Conservation (phyloP, 768 basidiomycete genomes). For the Clavaria fumosa region DNA sequence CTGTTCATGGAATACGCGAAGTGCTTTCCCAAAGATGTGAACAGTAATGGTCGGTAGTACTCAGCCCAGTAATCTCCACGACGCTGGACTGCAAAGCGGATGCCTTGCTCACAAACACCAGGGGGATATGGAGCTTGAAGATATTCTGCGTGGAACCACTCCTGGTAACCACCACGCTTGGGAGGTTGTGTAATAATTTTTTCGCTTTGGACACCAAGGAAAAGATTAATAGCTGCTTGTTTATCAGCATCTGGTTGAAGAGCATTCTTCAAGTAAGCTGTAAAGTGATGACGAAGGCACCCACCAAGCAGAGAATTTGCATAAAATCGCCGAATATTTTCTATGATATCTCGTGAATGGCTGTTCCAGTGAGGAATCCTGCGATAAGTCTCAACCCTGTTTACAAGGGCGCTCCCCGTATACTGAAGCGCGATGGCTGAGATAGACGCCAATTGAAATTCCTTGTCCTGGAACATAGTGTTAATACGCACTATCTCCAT, state of each 20-base stretch:
- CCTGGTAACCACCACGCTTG: conserved; percentile 57
- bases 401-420: conserved; percentile 91
- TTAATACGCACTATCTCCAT: conserved; percentile 74
- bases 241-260: conserved; percentile 87
- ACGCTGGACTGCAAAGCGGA: conserved; percentile 42
- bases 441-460: neutral
- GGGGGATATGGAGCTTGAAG: conserved; percentile 53
- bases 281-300: conserved; percentile 5
- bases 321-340: conserved; percentile 89
- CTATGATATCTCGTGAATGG: conserved; percentile 91
- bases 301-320: conserved; percentile 82
- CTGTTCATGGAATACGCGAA: conserved; percentile 92
- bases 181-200: conserved; percentile 33
- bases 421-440: conserved; percentile 90
- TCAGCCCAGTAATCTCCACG: conserved; percentile 75
- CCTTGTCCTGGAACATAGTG: neutral
- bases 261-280: conserved; percentile 2
- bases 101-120: conserved; percentile 45
- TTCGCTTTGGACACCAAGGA: conserved; percentile 62
- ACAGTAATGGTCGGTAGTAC: conserved; percentile 74
- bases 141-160: conserved; percentile 71
- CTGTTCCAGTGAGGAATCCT: conserved; percentile 96
- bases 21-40: conserved; percentile 76
- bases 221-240: conserved; percentile 94
- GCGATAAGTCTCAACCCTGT: conserved; percentile 90